Percentiles rank a stretch among this genome's conserved stretches.
Conservation (phyloP, 441 rosid species). For the Pelargonium citronellum region DNA sequence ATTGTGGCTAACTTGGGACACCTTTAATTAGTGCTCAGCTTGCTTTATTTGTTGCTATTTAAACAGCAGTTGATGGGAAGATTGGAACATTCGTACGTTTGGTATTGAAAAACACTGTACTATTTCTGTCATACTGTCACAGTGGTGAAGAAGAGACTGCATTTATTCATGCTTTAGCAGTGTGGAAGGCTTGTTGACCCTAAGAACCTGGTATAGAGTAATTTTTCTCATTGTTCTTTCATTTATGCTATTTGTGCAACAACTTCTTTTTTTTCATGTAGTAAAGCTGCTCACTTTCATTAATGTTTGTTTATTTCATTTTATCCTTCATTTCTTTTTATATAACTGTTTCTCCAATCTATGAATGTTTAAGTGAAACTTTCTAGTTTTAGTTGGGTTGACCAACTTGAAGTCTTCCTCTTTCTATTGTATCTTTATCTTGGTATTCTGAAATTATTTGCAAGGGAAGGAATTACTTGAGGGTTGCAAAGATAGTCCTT, state of each 20-base stretch:
- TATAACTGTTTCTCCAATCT: too few species aligned
- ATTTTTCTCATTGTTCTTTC: not conserved
- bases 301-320: too few species aligned
- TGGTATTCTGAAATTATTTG: too few species aligned
- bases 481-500: too few species aligned
- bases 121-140: not conserved
- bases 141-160: not conserved
- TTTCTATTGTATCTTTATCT: too few species aligned
- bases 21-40: not conserved
- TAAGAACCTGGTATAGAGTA: not conserved
- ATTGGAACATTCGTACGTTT: not conserved
- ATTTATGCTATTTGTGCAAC: not conserved
- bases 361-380: too few species aligned
- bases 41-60: constrained; percentile 2
- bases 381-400: too few species aligned
- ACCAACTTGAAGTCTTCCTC: too few species aligned
- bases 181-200: not conserved
- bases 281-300: too few species aligned
- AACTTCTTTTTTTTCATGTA: not conserved
- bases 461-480: too few species aligned
- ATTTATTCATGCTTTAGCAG: not conserved
- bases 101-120: not conserved
- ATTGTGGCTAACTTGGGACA: not conserved
- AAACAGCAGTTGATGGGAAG: not conserved
- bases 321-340: too few species aligned